Evolutionary conservation across 75 land plant genomes (phyloP).

Genomic region (Sequoiadendron giganteum): DNA sequence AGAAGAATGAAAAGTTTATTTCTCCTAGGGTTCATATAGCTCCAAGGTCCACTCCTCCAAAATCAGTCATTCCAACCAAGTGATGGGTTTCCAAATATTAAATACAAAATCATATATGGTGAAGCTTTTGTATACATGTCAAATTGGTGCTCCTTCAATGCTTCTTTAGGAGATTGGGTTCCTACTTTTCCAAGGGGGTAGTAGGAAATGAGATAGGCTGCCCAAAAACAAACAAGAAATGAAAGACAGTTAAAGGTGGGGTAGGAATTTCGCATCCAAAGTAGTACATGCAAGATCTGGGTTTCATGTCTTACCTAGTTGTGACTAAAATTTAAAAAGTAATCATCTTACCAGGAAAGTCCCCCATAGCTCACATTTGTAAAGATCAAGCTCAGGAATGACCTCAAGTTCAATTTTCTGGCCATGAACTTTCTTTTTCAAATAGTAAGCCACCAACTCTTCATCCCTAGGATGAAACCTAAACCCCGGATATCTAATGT

Average conservation of each 20-base stretch:
- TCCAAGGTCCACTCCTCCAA: constrained; percentile 3
- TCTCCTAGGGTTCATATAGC: not conserved
- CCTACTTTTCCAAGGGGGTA: too few species aligned
- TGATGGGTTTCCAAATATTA: not conserved
- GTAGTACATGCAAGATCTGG: not conserved
- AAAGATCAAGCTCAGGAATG: constrained; percentile 17
- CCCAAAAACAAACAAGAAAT: too few species aligned
- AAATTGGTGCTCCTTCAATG: too few species aligned
- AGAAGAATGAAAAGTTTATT: constrained; percentile 3
- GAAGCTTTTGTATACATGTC: constrained; percentile 8
- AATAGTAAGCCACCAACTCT: constrained; percentile 30
- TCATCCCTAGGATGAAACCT: constrained; percentile 36
- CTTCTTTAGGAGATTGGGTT: too few species aligned
- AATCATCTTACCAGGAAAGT: constrained; percentile 14
- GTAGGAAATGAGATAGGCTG: too few species aligned
- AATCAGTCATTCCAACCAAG: constrained; percentile 14
- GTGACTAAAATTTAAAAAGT: not conserved
- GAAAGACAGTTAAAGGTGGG: too few species aligned
- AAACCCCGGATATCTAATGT: constrained; percentile 16
- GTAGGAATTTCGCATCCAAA: too few species aligned
- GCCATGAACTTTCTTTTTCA: constrained; percentile 19
- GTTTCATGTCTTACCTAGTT: not conserved
- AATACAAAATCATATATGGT: too few species aligned
- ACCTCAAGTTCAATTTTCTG: constrained; percentile 16
- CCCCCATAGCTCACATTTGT: constrained; percentile 26